Evolutionary conservation across 352 stramenopile genomes (phyloP), one percentile per base, ranked within the genome.

Genomic region (Pythium sukuiense): DNA sequence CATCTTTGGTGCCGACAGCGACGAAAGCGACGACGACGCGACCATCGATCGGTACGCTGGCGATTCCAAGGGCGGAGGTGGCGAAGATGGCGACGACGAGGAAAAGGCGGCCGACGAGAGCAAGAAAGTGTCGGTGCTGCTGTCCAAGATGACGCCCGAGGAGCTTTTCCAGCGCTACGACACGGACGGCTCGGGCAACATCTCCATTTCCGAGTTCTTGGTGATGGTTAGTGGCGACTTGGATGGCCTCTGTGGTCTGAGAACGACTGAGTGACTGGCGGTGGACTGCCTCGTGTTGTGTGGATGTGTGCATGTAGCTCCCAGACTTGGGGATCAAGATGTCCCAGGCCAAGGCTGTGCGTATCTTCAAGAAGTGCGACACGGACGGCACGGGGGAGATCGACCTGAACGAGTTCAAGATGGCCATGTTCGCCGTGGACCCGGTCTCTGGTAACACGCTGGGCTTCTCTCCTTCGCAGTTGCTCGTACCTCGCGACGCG

Each of bases 121-220:
- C 68, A 81, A 73, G 63, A 91, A 91, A 61, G 81, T 92, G 13
- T 85, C 82, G 20, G 72, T 79, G 11, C 68, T 93, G 12, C 76
- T 88, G 35, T 80, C 83, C 33, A 91, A 90, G 73, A 73, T 90
- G 41, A 59, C 79, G 0, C 81, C 85, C 1, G 96, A 99, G 39
- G 81, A 97, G 39, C 69, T 98, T 8, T 99, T 98, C 67, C 74
- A 77, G 5, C 94, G 96, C 45, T 97, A 97, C 63, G 95, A 98
- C 74, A 92, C 83, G 13, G 88, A 98, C 59, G 73, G 83, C 0
- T 96, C 87, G 3, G 92, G 91, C 0, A 85, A 81, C 37, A 98
- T 99, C 45, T 96, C 96, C 20, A 92, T 89, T 41, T 57, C 81
- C 13, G 92, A 98, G 63, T 99, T 99, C 67, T 76, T 90, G 32